Evolutionary conservation across 768 basidiomycete species (phyloP).

Genomic region (Mycena alexandri): DNA sequence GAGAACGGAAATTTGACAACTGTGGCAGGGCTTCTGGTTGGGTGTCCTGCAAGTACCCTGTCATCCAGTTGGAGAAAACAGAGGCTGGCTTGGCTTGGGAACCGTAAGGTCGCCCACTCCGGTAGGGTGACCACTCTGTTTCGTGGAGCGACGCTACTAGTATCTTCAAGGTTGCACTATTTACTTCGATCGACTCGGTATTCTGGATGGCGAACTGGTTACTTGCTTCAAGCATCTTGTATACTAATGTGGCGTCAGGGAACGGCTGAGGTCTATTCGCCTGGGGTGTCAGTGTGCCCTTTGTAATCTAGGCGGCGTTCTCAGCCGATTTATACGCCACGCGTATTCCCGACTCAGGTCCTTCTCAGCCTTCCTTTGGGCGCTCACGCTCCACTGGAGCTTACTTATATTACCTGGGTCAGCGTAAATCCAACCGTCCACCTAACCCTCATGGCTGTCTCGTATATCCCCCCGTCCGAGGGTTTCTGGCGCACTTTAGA

Average conservation of each 20-base stretch:
- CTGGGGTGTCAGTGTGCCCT: constrained; percentile 6
- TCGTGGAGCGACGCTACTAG: too few relatives aligned
- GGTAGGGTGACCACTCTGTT: too few relatives aligned
- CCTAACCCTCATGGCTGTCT: background rate
- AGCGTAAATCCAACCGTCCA: constrained; percentile 2
- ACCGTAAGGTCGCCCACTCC: too few relatives aligned
- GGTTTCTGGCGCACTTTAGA: background rate
- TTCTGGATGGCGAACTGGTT: too few relatives aligned
- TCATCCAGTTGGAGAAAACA: too few relatives aligned
- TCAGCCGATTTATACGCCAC: constrained; percentile 17
- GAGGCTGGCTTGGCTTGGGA: too few relatives aligned
- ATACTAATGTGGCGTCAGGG: constrained; percentile 6
- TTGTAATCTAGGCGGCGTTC: constrained; percentile 14
- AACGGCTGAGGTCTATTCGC: constrained; percentile 8
- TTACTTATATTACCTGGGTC: constrained; percentile 12
- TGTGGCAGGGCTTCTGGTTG: too few relatives aligned
- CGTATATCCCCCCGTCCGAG: background rate
- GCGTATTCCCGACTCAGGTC: constrained; percentile 7
- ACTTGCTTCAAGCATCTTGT: background rate
- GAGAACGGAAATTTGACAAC: too few relatives aligned
- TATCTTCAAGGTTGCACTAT: too few relatives aligned
- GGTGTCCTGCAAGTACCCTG: too few relatives aligned
- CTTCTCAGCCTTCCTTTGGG: constrained; percentile 16
- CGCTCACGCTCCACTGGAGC: constrained; percentile 21
- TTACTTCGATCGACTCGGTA: too few relatives aligned